Conservation (phyloP, 192 early-diverging fungal genomes). For the Umbelopsis sp. region DNA sequence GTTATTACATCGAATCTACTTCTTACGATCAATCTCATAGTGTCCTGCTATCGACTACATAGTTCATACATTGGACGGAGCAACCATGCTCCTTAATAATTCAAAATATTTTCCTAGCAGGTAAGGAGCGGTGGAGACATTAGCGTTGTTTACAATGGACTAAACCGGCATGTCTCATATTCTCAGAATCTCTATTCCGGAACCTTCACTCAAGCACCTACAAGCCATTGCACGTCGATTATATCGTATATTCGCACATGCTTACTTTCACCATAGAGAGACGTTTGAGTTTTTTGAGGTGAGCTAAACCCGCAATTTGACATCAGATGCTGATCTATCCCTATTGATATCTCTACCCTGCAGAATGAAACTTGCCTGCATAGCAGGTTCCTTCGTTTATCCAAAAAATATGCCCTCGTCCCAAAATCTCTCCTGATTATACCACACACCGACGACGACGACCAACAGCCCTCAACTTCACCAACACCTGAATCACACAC, state of each 20-base stretch:
- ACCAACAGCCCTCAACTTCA: background rate
- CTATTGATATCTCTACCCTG: background rate
- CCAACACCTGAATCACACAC: background rate
- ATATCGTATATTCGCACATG: slow-evolving; percentile 97
- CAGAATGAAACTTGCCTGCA: slow-evolving; percentile 74
- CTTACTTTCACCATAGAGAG: slow-evolving; percentile 90
- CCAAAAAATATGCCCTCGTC: slow-evolving; percentile 62
- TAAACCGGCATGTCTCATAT: background rate
- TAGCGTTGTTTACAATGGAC: background rate
- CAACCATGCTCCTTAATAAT: slow-evolving; percentile 77
- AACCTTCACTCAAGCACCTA: slow-evolving; percentile 81
- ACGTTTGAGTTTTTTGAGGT: slow-evolving; percentile 88
- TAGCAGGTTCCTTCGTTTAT: slow-evolving; percentile 70
- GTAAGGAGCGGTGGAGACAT: slow-evolving; percentile 32
- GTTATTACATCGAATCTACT: background rate
- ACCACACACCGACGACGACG: slow-evolving; percentile 36
- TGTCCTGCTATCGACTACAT: slow-evolving; percentile 93
- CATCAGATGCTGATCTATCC: background rate
- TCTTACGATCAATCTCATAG: slow-evolving; percentile 33
- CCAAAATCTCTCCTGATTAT: slow-evolving; percentile 74
- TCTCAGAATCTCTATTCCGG: slow-evolving; percentile 58
- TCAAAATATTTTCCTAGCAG: slow-evolving; percentile 75
- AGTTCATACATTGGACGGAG: slow-evolving; percentile 92
- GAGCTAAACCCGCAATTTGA: background rate
- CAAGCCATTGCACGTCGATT: slow-evolving; percentile 86